Conservation (phyloP, 1,139 yeast genomes). For the Geotrichum cucujoidarum region DNA sequence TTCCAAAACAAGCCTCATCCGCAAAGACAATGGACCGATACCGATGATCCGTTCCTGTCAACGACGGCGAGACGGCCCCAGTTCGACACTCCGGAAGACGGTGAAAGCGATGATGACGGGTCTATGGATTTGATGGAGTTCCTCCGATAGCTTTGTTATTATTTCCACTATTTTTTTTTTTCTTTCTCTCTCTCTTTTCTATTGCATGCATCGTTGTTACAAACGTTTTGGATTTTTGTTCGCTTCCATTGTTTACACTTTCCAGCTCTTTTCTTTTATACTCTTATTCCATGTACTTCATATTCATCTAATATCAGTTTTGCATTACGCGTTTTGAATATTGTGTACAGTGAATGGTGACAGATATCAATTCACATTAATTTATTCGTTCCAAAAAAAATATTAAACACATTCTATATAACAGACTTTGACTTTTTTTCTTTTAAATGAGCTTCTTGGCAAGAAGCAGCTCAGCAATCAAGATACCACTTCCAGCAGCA, state of each 20-base stretch:
- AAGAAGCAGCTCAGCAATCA: slow-evolving; percentile 84
- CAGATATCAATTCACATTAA: neutral
- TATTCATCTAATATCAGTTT: slow-evolving; percentile 5
- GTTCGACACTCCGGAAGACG: slow-evolving; percentile 16
- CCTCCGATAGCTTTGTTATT: slow-evolving; percentile 14
- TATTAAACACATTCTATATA: too few relatives aligned
- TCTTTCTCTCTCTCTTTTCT: too few relatives aligned
- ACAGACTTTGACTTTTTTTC: neutral
- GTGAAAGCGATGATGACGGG: slow-evolving; percentile 18
- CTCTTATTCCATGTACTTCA: neutral
- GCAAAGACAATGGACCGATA: neutral
- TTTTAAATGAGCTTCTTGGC: slow-evolving; percentile 68
- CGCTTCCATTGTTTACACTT: too few relatives aligned
- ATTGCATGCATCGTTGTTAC: too few relatives aligned
- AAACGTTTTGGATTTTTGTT: too few relatives aligned
- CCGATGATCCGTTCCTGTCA: slow-evolving; percentile 10
- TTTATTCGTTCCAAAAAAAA: neutral
- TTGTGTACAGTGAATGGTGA: too few relatives aligned
- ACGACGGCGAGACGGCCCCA: slow-evolving; percentile 19
- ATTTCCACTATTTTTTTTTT: neutral
- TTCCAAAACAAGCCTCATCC: neutral
- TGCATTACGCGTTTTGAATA: neutral
- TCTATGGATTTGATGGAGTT: slow-evolving; percentile 24
- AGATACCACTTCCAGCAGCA: slow-evolving; percentile 98
- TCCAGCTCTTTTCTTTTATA: neutral